A percentile compares a stretch with the other conserved stretches of the same genome.
These are phyloP conservation scores for Wickerhamiella infanticola DNA, from an alignment of 1,139 yeast genomes.

Conservation along the genomic window DNA sequence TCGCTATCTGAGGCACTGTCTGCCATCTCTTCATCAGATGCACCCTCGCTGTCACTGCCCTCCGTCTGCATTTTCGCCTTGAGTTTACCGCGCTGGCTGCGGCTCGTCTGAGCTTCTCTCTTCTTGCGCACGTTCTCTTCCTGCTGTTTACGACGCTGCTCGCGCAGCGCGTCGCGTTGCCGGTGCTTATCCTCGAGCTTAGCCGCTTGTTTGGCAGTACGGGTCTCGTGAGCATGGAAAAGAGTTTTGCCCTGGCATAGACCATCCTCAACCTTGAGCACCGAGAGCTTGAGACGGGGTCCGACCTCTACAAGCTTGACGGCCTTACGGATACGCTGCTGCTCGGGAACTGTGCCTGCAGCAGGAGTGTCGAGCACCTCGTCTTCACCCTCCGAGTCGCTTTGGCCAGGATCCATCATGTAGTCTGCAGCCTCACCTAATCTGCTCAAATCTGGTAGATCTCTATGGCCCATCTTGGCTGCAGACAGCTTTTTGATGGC, in stretches of 20 bases:
- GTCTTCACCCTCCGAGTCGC: slow-evolving; percentile 89
- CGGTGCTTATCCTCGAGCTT: slow-evolving; percentile 55
- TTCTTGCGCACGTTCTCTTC: slow-evolving; percentile 65
- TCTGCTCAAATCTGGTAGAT: slow-evolving; percentile 55
- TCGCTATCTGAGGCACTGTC: slow-evolving; percentile 16
- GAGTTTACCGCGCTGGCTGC: slow-evolving; percentile 43
- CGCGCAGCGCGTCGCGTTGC: slow-evolving; percentile 44
- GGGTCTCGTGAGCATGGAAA: slow-evolving; percentile 57
- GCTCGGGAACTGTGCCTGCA: slow-evolving; percentile 1
- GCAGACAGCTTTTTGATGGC: slow-evolving; percentile 64
- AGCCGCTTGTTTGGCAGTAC: slow-evolving; percentile 44
- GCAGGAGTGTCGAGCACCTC: slow-evolving; percentile 27
- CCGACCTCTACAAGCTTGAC: slow-evolving; percentile 88
- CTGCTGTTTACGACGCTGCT: slow-evolving; percentile 61
- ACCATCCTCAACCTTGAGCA: slow-evolving; percentile 86
- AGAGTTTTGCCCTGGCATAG: slow-evolving; percentile 74
- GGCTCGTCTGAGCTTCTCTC: slow-evolving; percentile 51
- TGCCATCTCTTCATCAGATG: slow-evolving; percentile 14
- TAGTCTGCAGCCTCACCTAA: slow-evolving; percentile 70
- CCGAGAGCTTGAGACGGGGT: slow-evolving; percentile 64
- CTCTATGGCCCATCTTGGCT: slow-evolving; percentile 37
- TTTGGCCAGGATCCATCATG: slow-evolving; percentile 72
- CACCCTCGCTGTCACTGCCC: slow-evolving; percentile 15
- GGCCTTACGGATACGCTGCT: slow-evolving; percentile 52
- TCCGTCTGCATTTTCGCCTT: slow-evolving; percentile 20